Evolutionary conservation across 176 grass and related monocot genomes (phyloP), one percentile per base, ranked within the genome.

Genomic region (Eragrostis curvula): DNA sequence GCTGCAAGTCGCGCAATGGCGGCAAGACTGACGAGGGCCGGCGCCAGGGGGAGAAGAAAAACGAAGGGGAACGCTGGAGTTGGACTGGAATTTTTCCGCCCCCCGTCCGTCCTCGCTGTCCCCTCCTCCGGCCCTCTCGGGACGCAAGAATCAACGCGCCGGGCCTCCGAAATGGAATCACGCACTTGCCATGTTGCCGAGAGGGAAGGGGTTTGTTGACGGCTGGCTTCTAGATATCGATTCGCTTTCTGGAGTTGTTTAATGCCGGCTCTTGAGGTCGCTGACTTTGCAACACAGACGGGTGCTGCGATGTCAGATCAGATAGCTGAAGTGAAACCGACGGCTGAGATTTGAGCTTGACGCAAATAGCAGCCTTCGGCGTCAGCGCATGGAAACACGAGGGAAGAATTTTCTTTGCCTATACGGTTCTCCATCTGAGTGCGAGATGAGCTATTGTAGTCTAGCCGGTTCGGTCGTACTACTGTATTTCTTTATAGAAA

Each of bases 1-100:
- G 53, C 69, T 51, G 69, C 80, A 9, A 41, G 32, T 64, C 67
- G 5, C 65, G 51, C 65, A 85, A 71, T 24, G 83, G 83, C 44
- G 28, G 28, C 52, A 49, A 21, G 64, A 36, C 16, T 7, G 60
- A 6, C 59, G 32, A 61, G 57, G n/a, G 60, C 50, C 44, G 39
- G 71, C 62, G 51, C 15, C 27, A 5, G 49, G 42, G 52, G 0
- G 27, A 48, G 4, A 24, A 24, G 0, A 42, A 39, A 43, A 39
- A 66, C 47, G 66, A 29, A 69, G 3, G 0, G 9, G 27, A 30
- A 24, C 56, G 56, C 29, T 65, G 17, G 29, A 20, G 21, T 0
- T 30, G 46, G 32, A 40, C 21, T 24, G 44, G 28, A 75, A 7
- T 39, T 30, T 30, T 3, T 46, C 14, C 0, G 9, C 63, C 17